phyloP scores from a whole-genome alignment of 495 filamentous ascomycete species.

The Jackrogersella minutella region DNA sequence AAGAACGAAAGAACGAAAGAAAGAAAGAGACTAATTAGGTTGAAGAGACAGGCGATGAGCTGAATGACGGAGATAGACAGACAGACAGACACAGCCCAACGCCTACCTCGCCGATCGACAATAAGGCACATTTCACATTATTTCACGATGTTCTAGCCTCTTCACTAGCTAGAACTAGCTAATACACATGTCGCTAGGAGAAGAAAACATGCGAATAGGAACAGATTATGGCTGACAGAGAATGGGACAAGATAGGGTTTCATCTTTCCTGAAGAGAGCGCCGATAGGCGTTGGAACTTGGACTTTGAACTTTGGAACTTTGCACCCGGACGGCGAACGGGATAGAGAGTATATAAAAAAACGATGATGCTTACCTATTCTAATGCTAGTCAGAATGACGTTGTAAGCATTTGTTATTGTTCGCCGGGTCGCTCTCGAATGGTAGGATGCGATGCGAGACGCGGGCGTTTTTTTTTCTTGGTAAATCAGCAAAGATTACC shows the following conservation, averaged over 20 bases:
- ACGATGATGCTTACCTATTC: slow-evolving; percentile 35
- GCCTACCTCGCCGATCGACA: slow-evolving; percentile 5
- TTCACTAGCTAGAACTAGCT: slow-evolving; percentile 9
- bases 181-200: slow-evolving; percentile 17
- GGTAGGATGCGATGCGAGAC: slow-evolving; percentile 21
- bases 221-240: background rate
- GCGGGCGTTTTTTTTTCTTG: slow-evolving; percentile 14
- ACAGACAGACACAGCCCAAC: slow-evolving; percentile 12
- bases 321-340: background rate
- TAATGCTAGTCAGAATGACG: slow-evolving; percentile 20
- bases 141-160: slow-evolving; percentile 17
- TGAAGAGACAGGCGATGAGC: background rate
- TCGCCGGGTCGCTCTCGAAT: slow-evolving; percentile 27
- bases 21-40: slow-evolving; percentile 5
- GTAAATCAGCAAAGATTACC: slow-evolving; percentile 39
- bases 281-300: no score
- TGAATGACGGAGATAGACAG: slow-evolving; percentile 10
- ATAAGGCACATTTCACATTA: slow-evolving; percentile 29
- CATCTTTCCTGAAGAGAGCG: background rate
- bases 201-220: slow-evolving; percentile 11
- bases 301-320: no score
- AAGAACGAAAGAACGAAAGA: background rate
- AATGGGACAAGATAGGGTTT: slow-evolving; percentile 2
- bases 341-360: slow-evolving; percentile 5
- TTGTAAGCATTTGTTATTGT: slow-evolving; percentile 29